phyloP scores from a whole-genome alignment of 805 yeast species.

The Starmerella riodocensis region DNA sequence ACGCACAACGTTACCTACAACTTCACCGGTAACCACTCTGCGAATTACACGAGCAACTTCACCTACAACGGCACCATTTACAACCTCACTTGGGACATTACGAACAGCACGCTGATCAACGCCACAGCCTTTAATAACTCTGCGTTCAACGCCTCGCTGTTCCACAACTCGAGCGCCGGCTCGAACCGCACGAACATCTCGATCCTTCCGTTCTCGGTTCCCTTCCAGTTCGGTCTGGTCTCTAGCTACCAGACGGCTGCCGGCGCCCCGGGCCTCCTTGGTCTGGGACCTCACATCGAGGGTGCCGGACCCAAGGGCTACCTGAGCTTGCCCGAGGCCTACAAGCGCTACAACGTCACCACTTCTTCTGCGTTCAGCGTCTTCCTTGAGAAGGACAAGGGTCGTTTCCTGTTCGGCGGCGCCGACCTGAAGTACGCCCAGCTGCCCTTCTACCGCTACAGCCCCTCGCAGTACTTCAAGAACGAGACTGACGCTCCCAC shows the following conservation, averaged over 20 bases:
- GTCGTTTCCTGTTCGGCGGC: conserved; percentile 27
- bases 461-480: conserved; percentile 5
- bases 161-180: background rate
- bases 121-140: background rate
- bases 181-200: background rate
- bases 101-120: background rate
- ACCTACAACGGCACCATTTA: background rate
- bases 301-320: conserved; percentile 21
- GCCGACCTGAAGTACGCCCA: conserved; percentile 20
- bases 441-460: conserved; percentile 24
- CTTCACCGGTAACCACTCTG: conserved; percentile 5
- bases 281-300: conserved; percentile 22
- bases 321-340: conserved; percentile 20
- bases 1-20: conserved; percentile 6
- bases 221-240: conserved; percentile 26
- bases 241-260: conserved; percentile 19
- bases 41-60: background rate
- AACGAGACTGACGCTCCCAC: conserved; percentile 15
- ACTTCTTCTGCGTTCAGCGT: conserved; percentile 21
- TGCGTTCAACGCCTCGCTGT: background rate
- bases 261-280: conserved; percentile 23
- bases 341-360: conserved; percentile 18
- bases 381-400: conserved; percentile 20
- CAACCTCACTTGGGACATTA: background rate
- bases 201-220: conserved; percentile 5